Evolutionary conservation across 805 yeast species (phyloP).

Genomic region (Teunomyces panamensis): DNA sequence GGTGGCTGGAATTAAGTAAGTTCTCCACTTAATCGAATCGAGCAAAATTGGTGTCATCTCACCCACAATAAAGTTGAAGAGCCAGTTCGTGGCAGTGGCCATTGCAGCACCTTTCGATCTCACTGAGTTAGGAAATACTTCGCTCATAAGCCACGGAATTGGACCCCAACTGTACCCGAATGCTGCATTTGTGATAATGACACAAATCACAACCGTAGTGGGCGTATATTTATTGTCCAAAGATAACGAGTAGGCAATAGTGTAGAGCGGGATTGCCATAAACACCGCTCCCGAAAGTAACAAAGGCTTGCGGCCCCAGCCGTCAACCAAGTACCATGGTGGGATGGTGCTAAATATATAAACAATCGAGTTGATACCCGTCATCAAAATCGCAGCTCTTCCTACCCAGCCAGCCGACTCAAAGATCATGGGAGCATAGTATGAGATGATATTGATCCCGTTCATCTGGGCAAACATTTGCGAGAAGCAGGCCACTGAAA

Average conservation of each 20-base stretch:
- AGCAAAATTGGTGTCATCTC: conserved; percentile 86
- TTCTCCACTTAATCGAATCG: conserved; percentile 71
- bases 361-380: conserved; percentile 60
- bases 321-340: conserved; percentile 88
- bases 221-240: conserved; percentile 52
- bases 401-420: conserved; percentile 96
- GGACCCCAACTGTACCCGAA: conserved; percentile 96
- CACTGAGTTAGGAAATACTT: conserved; percentile 78
- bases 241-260: conserved; percentile 55
- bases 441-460: conserved; percentile 89
- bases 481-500: conserved; percentile 84
- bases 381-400: conserved; percentile 82
- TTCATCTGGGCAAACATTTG: conserved; percentile 91
- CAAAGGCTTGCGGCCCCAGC: conserved; percentile 90
- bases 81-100: conserved; percentile 92
- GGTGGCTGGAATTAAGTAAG: conserved; percentile 77
- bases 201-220: conserved; percentile 67
- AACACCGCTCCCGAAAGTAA: conserved; percentile 72
- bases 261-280: conserved; percentile 70
- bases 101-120: conserved; percentile 89
- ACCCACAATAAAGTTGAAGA: conserved; percentile 88
- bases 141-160: conserved; percentile 87
- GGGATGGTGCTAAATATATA: conserved; percentile 63
- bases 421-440: conserved; percentile 90
- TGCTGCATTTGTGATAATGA: conserved; percentile 74